phyloP scores from a whole-genome alignment of 163 green algal species.

The Chloroidium sp. region DNA sequence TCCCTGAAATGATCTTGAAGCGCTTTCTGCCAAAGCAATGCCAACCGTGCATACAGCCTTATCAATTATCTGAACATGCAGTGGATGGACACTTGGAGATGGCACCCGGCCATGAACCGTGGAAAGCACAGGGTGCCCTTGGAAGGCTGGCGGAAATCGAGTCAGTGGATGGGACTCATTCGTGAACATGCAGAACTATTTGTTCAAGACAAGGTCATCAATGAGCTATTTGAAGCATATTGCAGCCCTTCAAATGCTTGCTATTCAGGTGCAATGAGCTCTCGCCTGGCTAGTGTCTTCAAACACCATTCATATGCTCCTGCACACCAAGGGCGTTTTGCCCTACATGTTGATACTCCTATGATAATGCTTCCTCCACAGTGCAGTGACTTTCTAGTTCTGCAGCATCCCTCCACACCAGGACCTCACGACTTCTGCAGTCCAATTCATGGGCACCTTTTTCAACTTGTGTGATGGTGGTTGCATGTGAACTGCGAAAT shows the following conservation, averaged over 20 bases:
- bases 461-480: too few species aligned
- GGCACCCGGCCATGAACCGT: slow-evolving; percentile 4
- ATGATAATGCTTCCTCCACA: too few species aligned
- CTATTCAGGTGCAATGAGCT: background rate
- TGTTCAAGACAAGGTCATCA: slow-evolving; percentile 16
- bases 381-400: too few species aligned
- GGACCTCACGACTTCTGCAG: too few species aligned
- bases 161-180: slow-evolving; percentile 21
- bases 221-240: slow-evolving; percentile 17
- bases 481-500: too few species aligned
- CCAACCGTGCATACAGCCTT: too few species aligned
- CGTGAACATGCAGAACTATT: slow-evolving; percentile 21
- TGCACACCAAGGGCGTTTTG: background rate
- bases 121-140: background rate
- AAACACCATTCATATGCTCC: background rate
- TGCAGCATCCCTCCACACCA: too few species aligned
- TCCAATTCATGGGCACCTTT: too few species aligned
- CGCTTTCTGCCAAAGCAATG: background rate
- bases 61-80: background rate
- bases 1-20: background rate
- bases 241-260: slow-evolving; percentile 6
- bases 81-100: slow-evolving; percentile 9
- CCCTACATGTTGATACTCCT: background rate
- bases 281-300: background rate
- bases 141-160: slow-evolving; percentile 17